Evolutionary conservation across 2,329 filamentous ascomycete genomes (phyloP), one percentile per base, ranked within the genome.

Genomic region (Alternaria brassicicola): DNA sequence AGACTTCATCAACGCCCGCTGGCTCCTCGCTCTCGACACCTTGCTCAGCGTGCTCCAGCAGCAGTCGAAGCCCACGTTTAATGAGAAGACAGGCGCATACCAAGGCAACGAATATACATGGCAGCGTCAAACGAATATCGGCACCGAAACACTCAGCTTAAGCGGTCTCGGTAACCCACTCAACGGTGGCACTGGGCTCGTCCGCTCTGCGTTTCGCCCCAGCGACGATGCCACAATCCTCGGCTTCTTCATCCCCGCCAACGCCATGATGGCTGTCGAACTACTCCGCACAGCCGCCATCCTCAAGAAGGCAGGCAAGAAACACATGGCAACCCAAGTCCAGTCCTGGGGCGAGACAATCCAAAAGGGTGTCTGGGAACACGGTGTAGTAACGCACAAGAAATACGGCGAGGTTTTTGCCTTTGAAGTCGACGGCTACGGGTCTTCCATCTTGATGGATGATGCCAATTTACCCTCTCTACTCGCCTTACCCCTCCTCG

Each of bases 261-360:
- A 99, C 73, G 95, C 95, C 23, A 94, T 96, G 89, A 97, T 99
- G 84, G 89, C 92, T 2, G 91, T 94, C 0, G 93, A 99, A 77
- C 82, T 99, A 25, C 86, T 88, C 63, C 88, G 91, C 39, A 88
- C 91, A 0, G 88, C 92, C 0, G 81, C 83, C 6, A 82, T 96
- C 19, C 84, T 98, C n/a, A 79, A 81, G 51, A 81, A 82, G 6
- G 86, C 83, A 1, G 85, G 85, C 1, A 85, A 89, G 46, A 75
- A 82, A 3, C 76, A 79, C 2, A 77, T 86, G 0, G 82, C 81
- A 3, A 67, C 78, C 2, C 75, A 80, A 19, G 76, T 88, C 1
- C 79, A 85, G 35, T 77, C 81, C 1, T 82, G 92, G 43, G 86
- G 88, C 15, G 83, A 85, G 9, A 82, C 76, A 3, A 92, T 99